Conservation (phyloP, 345 rosid species). For the Brassica rapa region DNA sequence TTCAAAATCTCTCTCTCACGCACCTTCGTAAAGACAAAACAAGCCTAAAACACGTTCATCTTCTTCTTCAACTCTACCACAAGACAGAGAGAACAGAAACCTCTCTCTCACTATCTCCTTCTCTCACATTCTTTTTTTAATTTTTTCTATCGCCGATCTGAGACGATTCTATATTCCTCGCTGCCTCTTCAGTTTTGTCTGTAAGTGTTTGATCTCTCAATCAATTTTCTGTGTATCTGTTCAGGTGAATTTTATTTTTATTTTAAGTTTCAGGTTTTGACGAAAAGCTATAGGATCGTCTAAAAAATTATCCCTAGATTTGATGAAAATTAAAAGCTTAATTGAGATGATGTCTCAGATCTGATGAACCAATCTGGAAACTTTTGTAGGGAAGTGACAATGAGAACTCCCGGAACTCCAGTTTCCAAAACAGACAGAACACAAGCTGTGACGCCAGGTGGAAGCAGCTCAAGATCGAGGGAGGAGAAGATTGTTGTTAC, state of each 20-base stretch:
- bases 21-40: conserved; percentile 37
- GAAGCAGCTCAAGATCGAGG: conserved; percentile 65
- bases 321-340: neutral
- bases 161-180: neutral
- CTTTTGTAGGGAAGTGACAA: conserved; percentile 40
- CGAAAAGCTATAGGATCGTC: too few relatives aligned
- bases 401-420: conserved; percentile 84
- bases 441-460: conserved; percentile 66
- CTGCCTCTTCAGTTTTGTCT: conserved; percentile 3
- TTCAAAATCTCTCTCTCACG: conserved; percentile 39
- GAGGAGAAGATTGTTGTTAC: conserved; percentile 99
- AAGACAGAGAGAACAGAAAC: neutral
- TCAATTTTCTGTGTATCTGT: neutral
- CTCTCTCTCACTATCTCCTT: conserved; percentile 24
- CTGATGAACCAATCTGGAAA: conserved; percentile 1
- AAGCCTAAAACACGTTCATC: conserved; percentile 24
- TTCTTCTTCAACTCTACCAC: conserved; percentile 16
- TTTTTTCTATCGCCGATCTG: neutral
- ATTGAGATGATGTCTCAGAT: conserved; percentile 1
- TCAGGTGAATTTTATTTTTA: neutral
- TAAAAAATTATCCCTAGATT: neutral
- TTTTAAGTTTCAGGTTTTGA: conserved; percentile 3
- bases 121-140: conserved; percentile 10
- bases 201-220: conserved; percentile 20
- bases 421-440: conserved; percentile 74